Evolutionary conservation across 441 rosid species (phyloP).

Genomic region (Melastoma candidum): DNA sequence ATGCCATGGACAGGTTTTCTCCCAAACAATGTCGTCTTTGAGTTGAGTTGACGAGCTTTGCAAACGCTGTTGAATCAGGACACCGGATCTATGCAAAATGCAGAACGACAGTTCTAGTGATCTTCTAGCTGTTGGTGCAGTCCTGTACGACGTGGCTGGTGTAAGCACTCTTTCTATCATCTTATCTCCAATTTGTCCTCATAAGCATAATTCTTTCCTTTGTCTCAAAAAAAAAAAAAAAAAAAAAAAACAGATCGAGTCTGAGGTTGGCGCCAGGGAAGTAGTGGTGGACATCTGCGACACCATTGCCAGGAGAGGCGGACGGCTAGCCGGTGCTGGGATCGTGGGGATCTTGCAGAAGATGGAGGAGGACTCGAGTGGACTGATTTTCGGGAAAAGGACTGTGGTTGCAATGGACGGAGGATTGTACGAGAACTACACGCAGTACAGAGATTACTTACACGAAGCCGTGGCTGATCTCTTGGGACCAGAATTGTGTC

Average conservation of each 20-base stretch:
- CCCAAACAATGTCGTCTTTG: not conserved
- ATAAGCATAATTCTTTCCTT: not conserved
- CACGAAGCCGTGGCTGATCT: constrained; percentile 59
- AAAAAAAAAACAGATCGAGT: constrained; percentile 36
- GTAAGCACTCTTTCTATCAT: constrained; percentile 21
- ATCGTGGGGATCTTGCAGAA: constrained; percentile 72
- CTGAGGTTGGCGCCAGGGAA: constrained; percentile 38
- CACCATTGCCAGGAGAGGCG: constrained; percentile 61
- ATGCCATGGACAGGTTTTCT: constrained; percentile 5
- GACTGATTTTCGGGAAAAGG: constrained; percentile 42
- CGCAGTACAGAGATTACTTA: constrained; percentile 54
- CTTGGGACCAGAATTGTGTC: constrained; percentile 43
- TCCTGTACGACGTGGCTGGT: constrained; percentile 38
- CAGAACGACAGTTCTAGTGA: constrained; percentile 61
- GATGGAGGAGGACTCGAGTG: constrained; percentile 60
- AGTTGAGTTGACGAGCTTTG: not conserved
- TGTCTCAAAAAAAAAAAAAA: not conserved
- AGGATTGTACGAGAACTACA: constrained; percentile 63
- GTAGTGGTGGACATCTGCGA: constrained; percentile 52
- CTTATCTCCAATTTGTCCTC: not conserved
- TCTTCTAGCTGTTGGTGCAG: constrained; percentile 55
- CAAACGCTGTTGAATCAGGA: constrained; percentile 24
- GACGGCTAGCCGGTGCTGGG: constrained; percentile 83
- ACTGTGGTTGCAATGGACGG: constrained; percentile 88
- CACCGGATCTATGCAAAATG: constrained; percentile 57